A percentile compares a stretch with the other conserved stretches of the same genome.
Evolutionary conservation across 2,329 filamentous ascomycete genomes (phyloP).

Genomic region (Sporothrix luriei): DNA sequence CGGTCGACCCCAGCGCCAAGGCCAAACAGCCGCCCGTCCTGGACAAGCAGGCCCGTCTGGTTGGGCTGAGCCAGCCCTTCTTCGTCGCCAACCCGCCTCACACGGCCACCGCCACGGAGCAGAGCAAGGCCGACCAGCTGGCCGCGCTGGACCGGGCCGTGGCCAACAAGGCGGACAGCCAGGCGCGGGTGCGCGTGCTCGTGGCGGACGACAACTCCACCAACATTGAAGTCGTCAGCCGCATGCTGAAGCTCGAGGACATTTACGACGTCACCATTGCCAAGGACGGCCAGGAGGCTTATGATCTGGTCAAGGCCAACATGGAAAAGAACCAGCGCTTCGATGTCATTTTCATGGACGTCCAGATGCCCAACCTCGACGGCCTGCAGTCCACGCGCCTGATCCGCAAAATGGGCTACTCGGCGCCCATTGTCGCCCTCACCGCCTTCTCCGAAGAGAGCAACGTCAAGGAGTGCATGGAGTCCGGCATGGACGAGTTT

Average conservation of each 20-base stretch:
- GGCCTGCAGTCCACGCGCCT: slow-evolving; percentile 82
- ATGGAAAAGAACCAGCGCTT: slow-evolving; percentile 75
- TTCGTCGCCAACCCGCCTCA: slow-evolving; percentile 56
- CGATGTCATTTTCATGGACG: slow-evolving; percentile 93
- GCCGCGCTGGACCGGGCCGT: slow-evolving; percentile 67
- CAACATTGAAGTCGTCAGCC: slow-evolving; percentile 61
- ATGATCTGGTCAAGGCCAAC: slow-evolving; percentile 78
- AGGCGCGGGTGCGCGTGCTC: slow-evolving; percentile 72
- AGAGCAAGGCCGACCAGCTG: slow-evolving; percentile 60
- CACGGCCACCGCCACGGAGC: slow-evolving; percentile 37
- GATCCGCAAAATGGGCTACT: slow-evolving; percentile 84
- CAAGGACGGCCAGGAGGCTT: slow-evolving; percentile 83
- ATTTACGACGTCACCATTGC: slow-evolving; percentile 88
- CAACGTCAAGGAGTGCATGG: slow-evolving; percentile 83
- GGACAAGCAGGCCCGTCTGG: slow-evolving; percentile 73
- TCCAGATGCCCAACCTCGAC: slow-evolving; percentile 93
- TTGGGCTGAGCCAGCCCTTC: slow-evolving; percentile 82
- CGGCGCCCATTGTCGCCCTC: slow-evolving; percentile 83
- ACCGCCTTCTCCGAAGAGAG: slow-evolving; percentile 90
- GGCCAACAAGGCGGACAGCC: slow-evolving; percentile 57
- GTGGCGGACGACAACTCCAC: slow-evolving; percentile 73
- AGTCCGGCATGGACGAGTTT: slow-evolving; percentile 91
- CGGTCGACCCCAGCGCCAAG: slow-evolving; percentile 35
- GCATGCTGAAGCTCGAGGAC: slow-evolving; percentile 73
- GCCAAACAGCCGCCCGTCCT: slow-evolving; percentile 47